These are phyloP conservation scores for Solanum chmielewskii DNA, from an alignment of 257 asterid species.

Conservation along the genomic window DNA sequence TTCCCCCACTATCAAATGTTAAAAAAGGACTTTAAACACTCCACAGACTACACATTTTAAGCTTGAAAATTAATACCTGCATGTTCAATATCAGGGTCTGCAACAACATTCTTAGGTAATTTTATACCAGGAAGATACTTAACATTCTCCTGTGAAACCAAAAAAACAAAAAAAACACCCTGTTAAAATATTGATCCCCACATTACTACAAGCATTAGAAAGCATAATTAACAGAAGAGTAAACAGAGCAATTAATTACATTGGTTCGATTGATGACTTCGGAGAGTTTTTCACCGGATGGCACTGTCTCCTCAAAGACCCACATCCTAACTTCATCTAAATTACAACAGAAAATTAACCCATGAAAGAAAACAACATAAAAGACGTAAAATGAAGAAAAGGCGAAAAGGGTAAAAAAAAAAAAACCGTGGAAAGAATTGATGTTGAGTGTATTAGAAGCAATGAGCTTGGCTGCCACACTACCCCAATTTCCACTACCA, in stretches of 20 bases:
- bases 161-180: background rate
- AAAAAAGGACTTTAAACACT: background rate
- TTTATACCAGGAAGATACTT: slow-evolving; percentile 76
- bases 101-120: slow-evolving; percentile 74
- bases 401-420: too few species aligned
- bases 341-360: background rate
- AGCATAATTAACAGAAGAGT: background rate
- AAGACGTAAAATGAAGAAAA: background rate
- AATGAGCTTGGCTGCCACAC: slow-evolving; percentile 87
- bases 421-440: slow-evolving; percentile 53
- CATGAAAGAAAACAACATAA: background rate
- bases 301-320: slow-evolving; percentile 67
- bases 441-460: slow-evolving; percentile 61
- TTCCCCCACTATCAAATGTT: background rate
- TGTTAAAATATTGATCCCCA: background rate
- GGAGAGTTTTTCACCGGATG: slow-evolving; percentile 57
- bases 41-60: background rate
- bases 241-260: slow-evolving; percentile 23
- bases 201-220: background rate
- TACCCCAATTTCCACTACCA: slow-evolving; percentile 94
- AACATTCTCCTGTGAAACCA: slow-evolving; percentile 52
- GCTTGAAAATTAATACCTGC: slow-evolving; percentile 35
- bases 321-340: slow-evolving; percentile 83
- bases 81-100: slow-evolving; percentile 65
- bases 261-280: slow-evolving; percentile 55